Conservation (phyloP, 2,329 filamentous ascomycete species). For the Pyricularia sp. region DNA sequence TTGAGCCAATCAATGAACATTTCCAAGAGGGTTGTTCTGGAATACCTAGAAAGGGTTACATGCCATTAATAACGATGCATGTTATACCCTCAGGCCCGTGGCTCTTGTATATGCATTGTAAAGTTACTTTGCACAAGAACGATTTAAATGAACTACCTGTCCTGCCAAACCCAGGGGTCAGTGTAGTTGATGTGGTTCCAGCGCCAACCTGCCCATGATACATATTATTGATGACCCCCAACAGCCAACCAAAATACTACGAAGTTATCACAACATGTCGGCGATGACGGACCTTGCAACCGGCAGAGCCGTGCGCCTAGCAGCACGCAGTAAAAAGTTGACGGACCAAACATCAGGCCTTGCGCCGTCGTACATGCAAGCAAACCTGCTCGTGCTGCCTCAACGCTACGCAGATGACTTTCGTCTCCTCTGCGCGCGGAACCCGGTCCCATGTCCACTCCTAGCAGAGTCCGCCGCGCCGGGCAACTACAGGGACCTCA, state of each 20-base stretch:
- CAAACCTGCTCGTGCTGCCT: constrained; percentile 52
- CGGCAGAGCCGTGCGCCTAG: constrained; percentile 29
- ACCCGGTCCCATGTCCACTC: constrained; percentile 53
- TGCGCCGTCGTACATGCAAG: constrained; percentile 46
- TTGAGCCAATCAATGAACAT: background rate
- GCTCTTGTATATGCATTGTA: background rate
- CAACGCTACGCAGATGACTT: constrained; percentile 49
- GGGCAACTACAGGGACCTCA: constrained; percentile 25
- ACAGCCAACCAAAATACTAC: background rate
- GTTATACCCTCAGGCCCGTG: background rate
- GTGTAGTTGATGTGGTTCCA: background rate
- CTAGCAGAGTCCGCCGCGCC: constrained; percentile 38
- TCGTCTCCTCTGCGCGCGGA: constrained; percentile 45
- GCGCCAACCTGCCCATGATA: background rate
- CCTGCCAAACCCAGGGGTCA: background rate
- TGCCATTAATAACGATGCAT: background rate
- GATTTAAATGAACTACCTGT: background rate
- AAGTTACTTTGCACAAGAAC: background rate
- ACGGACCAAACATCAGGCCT: constrained; percentile 41
- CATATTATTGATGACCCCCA: background rate
- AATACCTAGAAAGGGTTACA: background rate
- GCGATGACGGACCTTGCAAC: constrained; percentile 9
- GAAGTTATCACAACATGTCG: background rate
- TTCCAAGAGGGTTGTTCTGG: background rate
- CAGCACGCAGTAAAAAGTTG: constrained; percentile 27